Base-by-base conservation (phyloP, 2,329 filamentous ascomycete species). In the Hymenoscyphus infarciens region DNA sequence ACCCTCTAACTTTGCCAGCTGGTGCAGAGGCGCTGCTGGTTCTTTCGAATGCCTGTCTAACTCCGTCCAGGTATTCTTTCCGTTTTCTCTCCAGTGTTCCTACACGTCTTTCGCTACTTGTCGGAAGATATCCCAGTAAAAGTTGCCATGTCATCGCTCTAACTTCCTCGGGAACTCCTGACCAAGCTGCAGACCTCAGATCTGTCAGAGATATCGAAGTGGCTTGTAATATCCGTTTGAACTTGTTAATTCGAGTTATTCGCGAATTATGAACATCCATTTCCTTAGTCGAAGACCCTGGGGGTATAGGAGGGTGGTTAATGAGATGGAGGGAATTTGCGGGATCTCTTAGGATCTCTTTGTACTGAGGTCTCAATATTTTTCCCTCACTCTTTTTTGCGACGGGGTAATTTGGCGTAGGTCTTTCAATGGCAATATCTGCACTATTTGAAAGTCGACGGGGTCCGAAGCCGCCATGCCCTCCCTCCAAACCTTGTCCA, bases 141-240 rank as follows among this genome's bases (percentile, higher is more conserved):
- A 99, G 82, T 76, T 98, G 93, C 95, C 95, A 99, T n/a, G 94
- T 95, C 89, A 99, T 97, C 58, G 95, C 92, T 61, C 96, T 91
- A 19, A 99, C 92, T 78, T 99, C 96, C 70, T 92, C 89, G 0
- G 95, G 96, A 39, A 98, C 85, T 13, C 95, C 95, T 59, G 93
- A 95, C 95, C 96, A 99, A 33, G 95, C 92, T 35, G 92, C 82
- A 63, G 92, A 83, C 66, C 95, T 86, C 27, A 99, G 82, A 60
- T 98, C 94, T 19, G 89, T 81, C 2, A 98, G 78, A 1, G 92
- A 88, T 70, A 99, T 95, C 1, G 91, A 92, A 49, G 91, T 97
- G 25, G 94, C 87, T 77, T 99, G 95, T 6, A 99, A 81, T 59
- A 99, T 91, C 71, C 89, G 90, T 77, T 99, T 99, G 79, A 99